Conservation (phyloP, 345 rosid genomes). For the Eucalyptus marginata region DNA sequence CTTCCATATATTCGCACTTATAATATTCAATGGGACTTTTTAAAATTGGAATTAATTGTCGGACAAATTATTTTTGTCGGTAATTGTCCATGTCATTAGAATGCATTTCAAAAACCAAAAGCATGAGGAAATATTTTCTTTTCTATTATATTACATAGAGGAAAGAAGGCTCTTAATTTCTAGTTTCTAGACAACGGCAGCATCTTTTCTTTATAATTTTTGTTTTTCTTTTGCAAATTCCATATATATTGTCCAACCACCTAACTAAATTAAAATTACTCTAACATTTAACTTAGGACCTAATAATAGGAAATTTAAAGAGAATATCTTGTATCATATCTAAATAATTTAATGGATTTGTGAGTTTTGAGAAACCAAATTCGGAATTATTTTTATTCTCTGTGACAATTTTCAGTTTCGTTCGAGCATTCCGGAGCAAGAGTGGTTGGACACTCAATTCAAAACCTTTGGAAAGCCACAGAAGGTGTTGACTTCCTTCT, state of each 20-base stretch:
- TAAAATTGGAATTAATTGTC: neutral
- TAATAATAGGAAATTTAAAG: neutral
- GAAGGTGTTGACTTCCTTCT: neutral
- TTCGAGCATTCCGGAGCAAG: neutral
- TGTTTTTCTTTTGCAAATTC: neutral
- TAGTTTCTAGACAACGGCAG: too few species aligned
- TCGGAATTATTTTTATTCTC: neutral
- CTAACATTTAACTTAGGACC: neutral
- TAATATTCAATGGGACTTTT: neutral
- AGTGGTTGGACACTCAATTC: constrained; percentile 15
- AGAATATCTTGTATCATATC: neutral
- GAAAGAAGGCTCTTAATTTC: neutral
- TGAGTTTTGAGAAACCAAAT: neutral
- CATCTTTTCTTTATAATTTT: too few species aligned
- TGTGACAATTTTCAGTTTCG: neutral
- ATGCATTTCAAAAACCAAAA: neutral
- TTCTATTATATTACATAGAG: neutral
- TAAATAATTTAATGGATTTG: neutral
- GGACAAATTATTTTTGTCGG: neutral
- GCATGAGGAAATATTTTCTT: neutral
- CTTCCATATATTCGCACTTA: neutral
- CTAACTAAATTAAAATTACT: neutral
- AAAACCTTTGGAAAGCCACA: neutral
- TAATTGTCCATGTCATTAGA: neutral
- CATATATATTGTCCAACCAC: neutral